Evolutionary conservation across 176 grass and related monocot genomes (phyloP).

Genomic region (Eremochloa ophiuroides): DNA sequence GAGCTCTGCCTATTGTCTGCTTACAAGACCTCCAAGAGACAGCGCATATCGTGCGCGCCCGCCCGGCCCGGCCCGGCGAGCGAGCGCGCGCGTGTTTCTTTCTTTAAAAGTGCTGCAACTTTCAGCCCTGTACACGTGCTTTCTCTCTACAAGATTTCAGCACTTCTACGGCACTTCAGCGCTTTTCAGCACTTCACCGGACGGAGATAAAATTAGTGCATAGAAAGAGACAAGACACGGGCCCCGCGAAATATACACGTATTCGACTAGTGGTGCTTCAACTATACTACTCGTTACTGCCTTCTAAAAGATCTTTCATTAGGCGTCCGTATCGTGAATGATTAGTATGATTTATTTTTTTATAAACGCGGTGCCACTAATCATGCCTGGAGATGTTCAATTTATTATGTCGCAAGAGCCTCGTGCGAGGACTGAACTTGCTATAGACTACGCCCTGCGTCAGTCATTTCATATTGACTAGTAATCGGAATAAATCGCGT

Average conservation of each 20-base stretch:
- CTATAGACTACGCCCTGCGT: neutral
- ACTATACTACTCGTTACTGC: neutral
- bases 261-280: neutral
- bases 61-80: too few species aligned
- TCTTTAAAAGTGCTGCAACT: too few species aligned
- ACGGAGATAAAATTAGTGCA: neutral
- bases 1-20: too few species aligned
- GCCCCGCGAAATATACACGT: neutral
- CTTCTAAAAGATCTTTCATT: conserved; percentile 6
- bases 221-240: neutral
- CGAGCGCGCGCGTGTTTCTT: too few species aligned
- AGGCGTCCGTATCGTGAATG: neutral
- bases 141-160: too few species aligned
- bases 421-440: conserved; percentile 2
- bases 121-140: too few species aligned
- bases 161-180: too few species aligned
- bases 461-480: neutral
- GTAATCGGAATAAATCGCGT: neutral
- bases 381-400: neutral
- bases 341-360: neutral
- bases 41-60: too few species aligned
- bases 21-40: too few species aligned
- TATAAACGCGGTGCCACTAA: neutral
- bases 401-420: neutral
- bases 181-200: too few species aligned